These are phyloP conservation scores for Fusarium sp. DNA, from an alignment of 2,329 filamentous ascomycete genomes.

Conservation along the genomic window DNA sequence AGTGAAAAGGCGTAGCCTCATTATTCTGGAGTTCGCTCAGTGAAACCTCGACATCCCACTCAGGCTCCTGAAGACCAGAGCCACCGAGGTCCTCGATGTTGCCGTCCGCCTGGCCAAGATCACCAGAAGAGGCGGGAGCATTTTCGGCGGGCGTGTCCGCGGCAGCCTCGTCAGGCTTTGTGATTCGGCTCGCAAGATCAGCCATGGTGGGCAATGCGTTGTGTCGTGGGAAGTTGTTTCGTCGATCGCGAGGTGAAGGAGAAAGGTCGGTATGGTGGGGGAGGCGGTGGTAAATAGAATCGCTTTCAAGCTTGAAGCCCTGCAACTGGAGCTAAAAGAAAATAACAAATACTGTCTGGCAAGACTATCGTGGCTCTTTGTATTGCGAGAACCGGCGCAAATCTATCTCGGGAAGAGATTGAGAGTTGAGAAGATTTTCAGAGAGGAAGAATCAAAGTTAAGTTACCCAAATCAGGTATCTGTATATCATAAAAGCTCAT, in stretches of 20 bases:
- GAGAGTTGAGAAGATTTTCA: not conserved
- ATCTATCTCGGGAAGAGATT: not conserved
- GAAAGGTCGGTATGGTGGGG: conserved; percentile 31
- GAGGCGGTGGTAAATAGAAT: conserved; percentile 29
- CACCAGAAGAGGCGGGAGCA: conserved; percentile 36
- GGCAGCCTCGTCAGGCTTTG: conserved; percentile 57
- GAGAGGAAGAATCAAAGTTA: conserved; percentile 17
- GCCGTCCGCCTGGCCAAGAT: conserved; percentile 56
- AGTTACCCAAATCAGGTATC: conserved; percentile 8
- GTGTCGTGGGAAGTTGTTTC: conserved; percentile 10
- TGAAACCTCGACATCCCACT: conserved; percentile 92
- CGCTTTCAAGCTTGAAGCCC: conserved; percentile 32
- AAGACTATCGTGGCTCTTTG: conserved; percentile 8
- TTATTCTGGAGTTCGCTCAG: conserved; percentile 90
- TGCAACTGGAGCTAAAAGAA: conserved; percentile 22
- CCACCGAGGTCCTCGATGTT: conserved; percentile 57
- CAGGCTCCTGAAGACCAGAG: conserved; percentile 75
- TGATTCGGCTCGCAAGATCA: conserved; percentile 66
- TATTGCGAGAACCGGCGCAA: not conserved
- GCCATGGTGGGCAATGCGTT: conserved; percentile 54
- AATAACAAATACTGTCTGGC: not conserved
- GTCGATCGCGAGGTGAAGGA: conserved; percentile 21
- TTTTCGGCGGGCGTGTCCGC: conserved; percentile 37
- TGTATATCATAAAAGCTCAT: conserved; percentile 29
- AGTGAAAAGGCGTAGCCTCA: conserved; percentile 87